Base-by-base conservation (phyloP, 768 basidiomycete species). In the Paxillus rubicundulus region DNA sequence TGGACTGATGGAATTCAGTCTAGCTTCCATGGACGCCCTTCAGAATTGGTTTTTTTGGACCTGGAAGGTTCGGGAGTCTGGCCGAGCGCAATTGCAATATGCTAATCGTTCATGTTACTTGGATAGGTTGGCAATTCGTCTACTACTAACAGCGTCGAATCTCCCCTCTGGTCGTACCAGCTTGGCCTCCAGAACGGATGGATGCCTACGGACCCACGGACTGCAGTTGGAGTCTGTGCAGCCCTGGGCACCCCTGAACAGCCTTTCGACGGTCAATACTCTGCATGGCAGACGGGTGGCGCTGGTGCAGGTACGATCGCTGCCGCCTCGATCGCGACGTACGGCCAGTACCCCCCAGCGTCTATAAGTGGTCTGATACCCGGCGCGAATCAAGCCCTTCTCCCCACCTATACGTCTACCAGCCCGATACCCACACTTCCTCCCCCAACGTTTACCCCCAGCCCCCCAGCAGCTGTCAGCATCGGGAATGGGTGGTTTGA, bases 11-110 rank as follows among this genome's bases (percentile, higher is more conserved):
- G 65, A 74, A 57, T 80, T 83, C 57, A 73, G 77, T 6, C 66
- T 78, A 59, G 76, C 80, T 18, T 75, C 76, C 52, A 87, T 87
- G 85, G 86, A 87, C 53, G 80, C 84, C 2, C 71, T 85, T 55
- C 76, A 79, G 57, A 77, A 86, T 62, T 86, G 75, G 74, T 88
- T 84, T 71, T 89, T 79, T 76, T 89, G 87, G 87, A 87, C 85
- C 8, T 88, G 87, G 88, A 87, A 86, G 77, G 78, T 78, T 41
- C 40, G 48, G 5, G 18, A 12, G 18, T 9, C 33, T 13, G 9
- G n/a, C 36, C 13, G 45, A 34, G 17, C 27, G 2, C n/a, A 14
- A 24, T 4, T 34, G 2, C 14, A 14, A 28, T 4, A 9, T 27
- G 21, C 33, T 21, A 5, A 42, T 52, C 21, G 16, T 54, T 59